Base-by-base conservation (phyloP, 2,329 filamentous ascomycete genomes). In the Alternaria solani region DNA sequence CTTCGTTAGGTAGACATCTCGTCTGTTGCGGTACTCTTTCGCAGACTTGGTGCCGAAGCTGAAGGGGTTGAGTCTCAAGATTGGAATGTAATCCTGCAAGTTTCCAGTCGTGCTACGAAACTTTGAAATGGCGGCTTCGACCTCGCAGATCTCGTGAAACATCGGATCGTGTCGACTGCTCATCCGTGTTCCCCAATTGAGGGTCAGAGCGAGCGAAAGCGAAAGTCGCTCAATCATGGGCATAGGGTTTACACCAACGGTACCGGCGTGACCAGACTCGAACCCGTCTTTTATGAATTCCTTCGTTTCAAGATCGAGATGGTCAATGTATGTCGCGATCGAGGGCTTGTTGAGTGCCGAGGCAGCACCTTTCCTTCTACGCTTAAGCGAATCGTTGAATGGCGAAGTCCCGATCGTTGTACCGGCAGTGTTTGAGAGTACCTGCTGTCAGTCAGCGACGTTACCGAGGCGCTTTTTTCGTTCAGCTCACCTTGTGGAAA, bases 361-460 rank as follows among this genome's bases (percentile, higher is more conserved):
- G 0, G 88, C 88, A 1, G 88, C 88, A 16, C 87, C 88, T 73
- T 90, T 90, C 58, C 88, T 82, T 34, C 88, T 81, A 5, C 87
- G 81, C 73, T 90, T 90, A 28, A 90, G 76, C 0, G 85, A 88
- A 4, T 90, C 88, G 55, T 84, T 87, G 70, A 88, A 91, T 0
- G 88, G 88, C 1, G 86, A 88, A 0, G 88, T 91, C 0, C 88
- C 88, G 57, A 91, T 90, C 0, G 88, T 91, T 0, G 88, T 90
- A 6, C 88, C 88, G 1, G 87, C 85, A 0, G 88, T 90, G 43
- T 88, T 87, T 2, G 86, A 88, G 2, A 89, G 80, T 2, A 89
- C 84, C 85, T 87, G 36, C 11, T 7, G 9, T 5, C 20, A 8
- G 18, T 71, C 48, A 66, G 62, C 30, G 7, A 39, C 9, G 23